Conservation (phyloP, 495 filamentous ascomycete genomes). For the Extremus antarcticus region DNA sequence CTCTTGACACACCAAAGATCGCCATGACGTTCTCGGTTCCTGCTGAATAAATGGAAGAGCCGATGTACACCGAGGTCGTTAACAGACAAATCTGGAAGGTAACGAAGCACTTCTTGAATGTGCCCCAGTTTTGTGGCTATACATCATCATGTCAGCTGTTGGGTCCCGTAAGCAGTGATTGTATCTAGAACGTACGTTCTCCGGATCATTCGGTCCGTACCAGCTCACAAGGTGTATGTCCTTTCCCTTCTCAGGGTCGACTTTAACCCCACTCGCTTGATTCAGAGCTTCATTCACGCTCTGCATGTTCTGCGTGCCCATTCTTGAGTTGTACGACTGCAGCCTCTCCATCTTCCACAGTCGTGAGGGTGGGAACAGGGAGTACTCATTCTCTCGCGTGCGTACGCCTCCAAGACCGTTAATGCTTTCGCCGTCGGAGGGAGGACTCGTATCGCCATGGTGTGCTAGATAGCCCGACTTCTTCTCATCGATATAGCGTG, state of each 20-base stretch:
- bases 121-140: conserved; percentile 7
- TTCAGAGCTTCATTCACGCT: too few species aligned
- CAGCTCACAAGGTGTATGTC: conserved; percentile 26
- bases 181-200: conserved; percentile 4
- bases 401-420: conserved; percentile 15
- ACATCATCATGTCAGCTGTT: conserved; percentile 29
- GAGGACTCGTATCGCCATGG: conserved; percentile 21
- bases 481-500: conserved; percentile 27
- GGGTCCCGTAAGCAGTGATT: conserved; percentile 25
- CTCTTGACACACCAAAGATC: conserved; percentile 37
- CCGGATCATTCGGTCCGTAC: conserved; percentile 24
- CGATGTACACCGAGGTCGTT: conserved; percentile 40
- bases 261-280: conserved; percentile 23
- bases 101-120: conserved; percentile 35
- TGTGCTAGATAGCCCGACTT: conserved; percentile 26
- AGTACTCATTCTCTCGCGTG: conserved; percentile 19
- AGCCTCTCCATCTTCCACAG: background rate
- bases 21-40: conserved; percentile 28
- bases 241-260: conserved; percentile 29
- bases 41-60: conserved; percentile 37
- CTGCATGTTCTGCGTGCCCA: conserved; percentile 6
- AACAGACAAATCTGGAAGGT: conserved; percentile 36
- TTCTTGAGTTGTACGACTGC: conserved; percentile 7
- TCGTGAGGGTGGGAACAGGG: background rate
- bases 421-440: conserved; percentile 12